Base-by-base conservation (phyloP, 202 grass and related monocot genomes). In the Schoenoplectus tabernaemontani region DNA sequence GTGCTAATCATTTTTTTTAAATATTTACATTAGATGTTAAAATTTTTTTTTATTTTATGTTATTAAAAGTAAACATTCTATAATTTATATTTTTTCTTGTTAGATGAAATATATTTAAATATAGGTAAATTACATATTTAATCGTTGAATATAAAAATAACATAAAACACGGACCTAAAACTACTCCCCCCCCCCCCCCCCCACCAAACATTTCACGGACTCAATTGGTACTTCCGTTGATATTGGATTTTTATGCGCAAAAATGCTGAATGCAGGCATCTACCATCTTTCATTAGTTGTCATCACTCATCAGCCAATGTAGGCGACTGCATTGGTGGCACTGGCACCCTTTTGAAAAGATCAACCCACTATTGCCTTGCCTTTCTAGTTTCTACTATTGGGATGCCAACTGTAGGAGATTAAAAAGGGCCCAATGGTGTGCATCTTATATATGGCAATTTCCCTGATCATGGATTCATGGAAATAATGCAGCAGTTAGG, bases 361-460 rank as follows among this genome's bases (percentile, higher is more conserved):
- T 54, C 28, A 54, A 75, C 70, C 51, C 51, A 56, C 2, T 36
- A 36, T 47, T 16, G 44, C 68, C 68, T 66, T 66, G 4, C 44
- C 58, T 57, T 59, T 63, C 57, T 39, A 32, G 56, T 80, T 80
- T 80, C 78, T 80, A 65, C 78, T 63, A 63, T 50, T 65, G 59
- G 56, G 23, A 80, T 80, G 59, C 76, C 76, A 79, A 79, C 76
- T 79, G 37, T 58, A 61, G 28, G 58, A 79, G 7, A 43, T 61
- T 10, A n/a, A 62, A 46, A 26, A 62, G 20, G 76, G 58, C 6
- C 57, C 53, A 26, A 46, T 4, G 53, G 38, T 37, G 23, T 47
- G 78, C 24, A 65, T 65, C 28, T 65, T 78, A 46, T 62, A 46
- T 16, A 78, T 61, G 76, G 76, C 76, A 79, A 65, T 59, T 64